Base-by-base conservation (phyloP, 2,329 filamentous ascomycete genomes). In the Teratosphaeria epicoccoides region DNA sequence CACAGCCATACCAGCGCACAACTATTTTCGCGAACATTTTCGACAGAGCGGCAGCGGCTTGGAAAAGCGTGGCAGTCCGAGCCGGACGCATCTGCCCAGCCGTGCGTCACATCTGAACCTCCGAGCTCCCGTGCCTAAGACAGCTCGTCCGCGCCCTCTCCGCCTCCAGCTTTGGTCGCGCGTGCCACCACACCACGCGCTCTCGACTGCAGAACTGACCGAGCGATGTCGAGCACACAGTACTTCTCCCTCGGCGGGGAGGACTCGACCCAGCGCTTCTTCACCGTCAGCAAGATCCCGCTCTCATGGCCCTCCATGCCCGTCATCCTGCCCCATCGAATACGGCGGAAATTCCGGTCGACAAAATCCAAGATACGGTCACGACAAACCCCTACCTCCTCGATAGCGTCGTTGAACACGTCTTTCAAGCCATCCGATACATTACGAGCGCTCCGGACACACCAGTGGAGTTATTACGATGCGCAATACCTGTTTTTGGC, bases 351-450 rank as follows among this genome's bases (percentile, higher is more conserved):
- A 70, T 74, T 85, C 67, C 76, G 84, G 53, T 71, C 71, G 43
- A 75, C 74, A 51, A 67, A 68, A 56, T 86, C 83, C 53, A 84
- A 83, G 64, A 76, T 87, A 62, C 81, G 82, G 59, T 82, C 81
- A 63, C 73, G 82, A 59, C 73, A 82, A 61, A 81, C 82, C 40
- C 82, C 83, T 45, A 78, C 83, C 22, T 84, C 87, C 48, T 85
- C 84, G 57, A 81, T 96, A 63, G 80, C 88, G 48, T 78, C 77
- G 25, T 76, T 96, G 51, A 80, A 94, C 69, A 89, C 83, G 14
- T 95, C 89, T 1, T 87, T 89, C 70, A 89, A 85, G 59, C 84
- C 88, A 4, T 75, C 79, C 62, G 85, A 94, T 64, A 89, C 88
- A 11, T 70, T 96, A 55, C 80, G 81, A 55, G 80, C 84, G 33